Evolutionary conservation across 2,329 filamentous ascomycete species (phyloP).

Genomic region (Sporothrix brunneoviolacea): DNA sequence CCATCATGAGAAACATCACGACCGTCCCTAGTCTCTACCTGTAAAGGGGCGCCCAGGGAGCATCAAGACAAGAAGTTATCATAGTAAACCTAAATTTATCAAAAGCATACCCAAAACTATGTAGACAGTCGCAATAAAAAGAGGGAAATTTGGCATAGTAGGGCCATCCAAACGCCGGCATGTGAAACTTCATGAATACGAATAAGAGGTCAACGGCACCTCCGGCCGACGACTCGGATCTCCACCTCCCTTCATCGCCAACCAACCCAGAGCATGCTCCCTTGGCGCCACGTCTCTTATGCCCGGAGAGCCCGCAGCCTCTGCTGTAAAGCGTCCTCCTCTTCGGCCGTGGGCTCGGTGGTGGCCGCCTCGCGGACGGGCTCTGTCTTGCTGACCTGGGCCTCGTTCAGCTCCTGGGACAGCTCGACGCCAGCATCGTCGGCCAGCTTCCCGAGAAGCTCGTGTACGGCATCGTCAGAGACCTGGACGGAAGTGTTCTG

Average conservation of each 20-base stretch:
- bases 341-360: constrained; percentile 65
- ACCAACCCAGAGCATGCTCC: too few species aligned
- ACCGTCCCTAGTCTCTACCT: constrained; percentile 85
- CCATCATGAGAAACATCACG: constrained; percentile 94
- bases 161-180: neutral
- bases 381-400: constrained; percentile 50
- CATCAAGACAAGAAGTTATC: neutral
- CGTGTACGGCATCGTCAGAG: constrained; percentile 78
- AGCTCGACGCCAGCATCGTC: constrained; percentile 84
- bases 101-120: neutral
- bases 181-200: neutral
- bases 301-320: constrained; percentile 49
- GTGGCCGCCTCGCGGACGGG: constrained; percentile 46
- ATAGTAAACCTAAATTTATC: neutral
- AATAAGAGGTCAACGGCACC: too few species aligned
- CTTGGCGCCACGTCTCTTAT: too few species aligned
- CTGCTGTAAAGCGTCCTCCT: constrained; percentile 68
- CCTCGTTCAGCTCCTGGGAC: constrained; percentile 61
- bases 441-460: constrained; percentile 75
- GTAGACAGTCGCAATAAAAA: neutral
- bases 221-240: too few species aligned
- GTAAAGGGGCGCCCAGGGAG: too few species aligned
- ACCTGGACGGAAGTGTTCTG: constrained; percentile 67
- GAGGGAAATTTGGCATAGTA: neutral
- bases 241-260: too few species aligned